Evolutionary conservation across 2,329 filamentous ascomycete species (phyloP).

Genomic region (Grosmannia penicillata): DNA sequence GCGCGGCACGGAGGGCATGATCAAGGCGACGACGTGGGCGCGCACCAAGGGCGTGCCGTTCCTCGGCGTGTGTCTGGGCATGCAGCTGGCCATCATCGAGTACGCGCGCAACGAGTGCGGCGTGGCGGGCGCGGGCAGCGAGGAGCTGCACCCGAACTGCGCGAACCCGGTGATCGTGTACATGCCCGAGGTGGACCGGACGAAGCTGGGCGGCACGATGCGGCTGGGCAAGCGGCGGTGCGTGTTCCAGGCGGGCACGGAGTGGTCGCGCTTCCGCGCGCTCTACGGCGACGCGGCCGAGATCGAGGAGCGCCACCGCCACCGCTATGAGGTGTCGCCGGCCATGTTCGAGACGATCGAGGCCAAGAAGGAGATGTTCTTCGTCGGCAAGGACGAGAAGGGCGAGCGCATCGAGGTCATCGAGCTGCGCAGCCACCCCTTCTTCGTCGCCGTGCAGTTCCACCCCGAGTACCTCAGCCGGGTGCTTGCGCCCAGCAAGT

Average conservation of each 20-base stretch:
- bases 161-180: conserved; percentile 64
- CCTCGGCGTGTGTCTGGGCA: conserved; percentile 80
- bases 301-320: conserved; percentile 56
- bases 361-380: conserved; percentile 43
- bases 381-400: conserved; percentile 62
- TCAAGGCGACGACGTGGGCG: conserved; percentile 73
- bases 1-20: conserved; percentile 81
- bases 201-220: conserved; percentile 68
- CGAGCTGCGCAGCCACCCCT: conserved; percentile 63
- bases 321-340: conserved; percentile 72
- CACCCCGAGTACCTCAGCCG: conserved; percentile 75
- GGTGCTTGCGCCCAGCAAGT: conserved; percentile 58
- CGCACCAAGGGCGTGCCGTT: conserved; percentile 68
- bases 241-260: conserved; percentile 48
- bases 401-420: conserved; percentile 64
- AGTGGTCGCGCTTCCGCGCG: conserved; percentile 53
- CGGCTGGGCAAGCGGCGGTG: conserved; percentile 57
- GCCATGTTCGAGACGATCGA: conserved; percentile 48
- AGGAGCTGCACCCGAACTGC: conserved; percentile 40
- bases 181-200: conserved; percentile 60
- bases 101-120: conserved; percentile 64
- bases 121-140: conserved; percentile 38
- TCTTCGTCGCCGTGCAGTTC: conserved; percentile 64
- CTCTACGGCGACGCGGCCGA: conserved; percentile 43
- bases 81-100: conserved; percentile 89